A percentile compares a stretch with the other conserved stretches of the same genome.
phyloP scores from a whole-genome alignment of 1,139 yeast genomes.

The Yamadazyma diddensiae region DNA sequence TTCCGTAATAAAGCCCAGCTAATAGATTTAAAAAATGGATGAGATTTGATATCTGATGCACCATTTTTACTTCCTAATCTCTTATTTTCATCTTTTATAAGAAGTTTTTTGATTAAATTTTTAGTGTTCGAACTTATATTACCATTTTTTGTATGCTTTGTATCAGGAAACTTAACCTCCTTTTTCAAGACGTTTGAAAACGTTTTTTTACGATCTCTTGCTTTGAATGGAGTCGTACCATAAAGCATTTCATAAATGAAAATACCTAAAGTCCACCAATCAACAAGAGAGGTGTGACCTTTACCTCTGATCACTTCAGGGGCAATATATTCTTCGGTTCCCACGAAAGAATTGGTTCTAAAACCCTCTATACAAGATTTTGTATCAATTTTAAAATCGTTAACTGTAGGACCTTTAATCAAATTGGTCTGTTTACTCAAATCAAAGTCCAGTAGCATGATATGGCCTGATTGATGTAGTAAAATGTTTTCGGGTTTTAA shows the following conservation, averaged over 20 bases:
- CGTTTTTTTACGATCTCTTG: slow-evolving; percentile 80
- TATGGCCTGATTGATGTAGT: slow-evolving; percentile 93
- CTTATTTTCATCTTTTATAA: slow-evolving; percentile 84
- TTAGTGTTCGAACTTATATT: slow-evolving; percentile 71
- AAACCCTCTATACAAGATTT: slow-evolving; percentile 94
- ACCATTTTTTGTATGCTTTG: slow-evolving; percentile 13
- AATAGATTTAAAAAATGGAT: slow-evolving; percentile 82
- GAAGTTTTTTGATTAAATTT: slow-evolving; percentile 70
- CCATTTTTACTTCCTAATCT: slow-evolving; percentile 90
- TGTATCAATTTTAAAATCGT: slow-evolving; percentile 60
- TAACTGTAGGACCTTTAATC: slow-evolving; percentile 20
- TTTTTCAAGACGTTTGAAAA: slow-evolving; percentile 82
- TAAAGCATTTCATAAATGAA: slow-evolving; percentile 88
- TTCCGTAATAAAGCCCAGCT: slow-evolving; percentile 95
- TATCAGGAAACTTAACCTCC: slow-evolving; percentile 70
- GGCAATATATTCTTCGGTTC: slow-evolving; percentile 97
- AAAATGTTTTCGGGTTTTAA: slow-evolving; percentile 93
- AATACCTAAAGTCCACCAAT: slow-evolving; percentile 99
- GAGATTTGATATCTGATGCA: slow-evolving; percentile 89
- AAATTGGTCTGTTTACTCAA: slow-evolving; percentile 80
- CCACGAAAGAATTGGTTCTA: slow-evolving; percentile 95
- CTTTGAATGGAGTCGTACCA: slow-evolving; percentile 96
- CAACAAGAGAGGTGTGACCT: slow-evolving; percentile 97
- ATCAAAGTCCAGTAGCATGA: slow-evolving; percentile 96
- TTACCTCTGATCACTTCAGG: slow-evolving; percentile 97